Evolutionary conservation across 768 basidiomycete genomes (phyloP), one percentile per base, ranked within the genome.

Genomic region (Boletus fagicola): DNA sequence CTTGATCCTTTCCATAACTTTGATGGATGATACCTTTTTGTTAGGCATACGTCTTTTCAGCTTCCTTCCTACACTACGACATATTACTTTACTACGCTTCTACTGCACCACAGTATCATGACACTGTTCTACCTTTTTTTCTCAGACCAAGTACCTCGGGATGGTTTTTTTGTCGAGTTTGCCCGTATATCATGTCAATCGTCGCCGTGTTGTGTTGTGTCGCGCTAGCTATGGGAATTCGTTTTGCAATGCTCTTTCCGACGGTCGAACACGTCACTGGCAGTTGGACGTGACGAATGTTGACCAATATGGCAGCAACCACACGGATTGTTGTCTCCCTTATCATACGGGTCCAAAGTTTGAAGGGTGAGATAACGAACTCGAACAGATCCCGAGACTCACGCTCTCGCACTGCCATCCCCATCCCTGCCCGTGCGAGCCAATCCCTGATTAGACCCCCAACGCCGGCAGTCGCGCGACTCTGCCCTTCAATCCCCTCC

Each of bases 191-290:
- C 60, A 58, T 68, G 64, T 63, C 61, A 7, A 64, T 64, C 30
- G 63, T 65, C 57, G 57, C 26, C 35, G 42, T 65, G 62, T 67
- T 67, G 60, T 71, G 53, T 59, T 61, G 59, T 63, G 62, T 62
- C 65, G 43, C 63, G 53, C 56, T 60, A 62, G 69, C 63, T 71
- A 61, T 66, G 59, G 46, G 39, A 62, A 56, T 52, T 40, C 54
- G 51, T 15, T 30, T 52, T 58, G 57, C 61, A 50, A 62, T 58
- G 51, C 30, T 57, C 30, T 54, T 30, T 18, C 9, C 26, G 22
- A 45, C 9, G 15, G 30, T 30, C 36, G 31, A 28, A 20, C n/a
- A n/a, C 24, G 10, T 50, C 15, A n/a, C n/a, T n/a, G n/a, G n/a
- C n/a, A n/a, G 18, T 44, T 22, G 48, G 15, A 31, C 12, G n/a